These are phyloP conservation scores for Dillenia turbinata DNA, from an alignment of 164 flowering plant species.

Conservation along the genomic window DNA sequence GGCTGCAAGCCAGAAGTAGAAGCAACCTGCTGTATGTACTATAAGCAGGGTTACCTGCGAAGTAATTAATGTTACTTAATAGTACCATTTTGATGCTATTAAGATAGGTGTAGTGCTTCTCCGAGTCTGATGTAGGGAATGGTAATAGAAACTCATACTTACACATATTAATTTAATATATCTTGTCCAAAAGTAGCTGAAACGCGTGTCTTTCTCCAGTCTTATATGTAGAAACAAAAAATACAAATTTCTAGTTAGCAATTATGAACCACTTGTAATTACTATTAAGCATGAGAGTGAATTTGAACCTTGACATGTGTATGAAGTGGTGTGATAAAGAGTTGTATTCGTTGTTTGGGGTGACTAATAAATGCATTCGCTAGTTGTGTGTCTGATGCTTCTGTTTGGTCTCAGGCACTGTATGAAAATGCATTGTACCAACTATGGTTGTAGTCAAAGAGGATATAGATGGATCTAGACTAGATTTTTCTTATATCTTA, in stretches of 20 bases:
- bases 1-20: slow-evolving; percentile 67
- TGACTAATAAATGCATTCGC: too few species aligned
- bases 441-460: too few species aligned
- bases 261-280: too few species aligned
- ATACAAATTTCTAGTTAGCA: not conserved
- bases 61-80: not conserved
- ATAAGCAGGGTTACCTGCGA: slow-evolving; percentile 72
- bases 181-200: slow-evolving; percentile 82
- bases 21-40: slow-evolving; percentile 77
- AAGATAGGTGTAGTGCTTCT: not conserved
- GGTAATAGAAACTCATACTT: slow-evolving; percentile 15
- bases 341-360: too few species aligned
- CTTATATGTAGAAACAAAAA: slow-evolving; percentile 14
- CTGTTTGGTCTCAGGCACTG: too few species aligned
- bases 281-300: too few species aligned
- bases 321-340: not conserved
- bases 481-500: too few species aligned
- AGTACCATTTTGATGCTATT: not conserved
- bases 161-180: slow-evolving; percentile 53
- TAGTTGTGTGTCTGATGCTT: too few species aligned
- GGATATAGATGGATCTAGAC: too few species aligned
- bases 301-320: too few species aligned
- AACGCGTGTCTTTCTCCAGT: slow-evolving; percentile 79
- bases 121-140: not conserved
- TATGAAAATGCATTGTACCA: too few species aligned